Evolutionary conservation across 2,329 filamentous ascomycete genomes (phyloP).

Genomic region (Helotiales sp.): DNA sequence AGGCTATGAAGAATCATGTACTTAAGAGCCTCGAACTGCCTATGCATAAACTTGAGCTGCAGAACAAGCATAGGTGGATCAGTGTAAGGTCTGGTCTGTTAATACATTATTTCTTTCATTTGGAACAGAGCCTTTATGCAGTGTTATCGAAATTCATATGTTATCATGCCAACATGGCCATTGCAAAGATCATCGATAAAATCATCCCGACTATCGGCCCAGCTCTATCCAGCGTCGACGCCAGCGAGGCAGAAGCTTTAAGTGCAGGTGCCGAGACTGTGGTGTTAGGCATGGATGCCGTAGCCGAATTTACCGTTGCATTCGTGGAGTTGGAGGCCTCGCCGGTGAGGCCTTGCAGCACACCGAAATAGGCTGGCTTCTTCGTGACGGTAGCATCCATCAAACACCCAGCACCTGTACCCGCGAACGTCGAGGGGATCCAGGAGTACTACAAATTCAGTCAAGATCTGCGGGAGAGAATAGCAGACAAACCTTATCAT

Average conservation of each 20-base stretch:
- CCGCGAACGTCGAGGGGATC: constrained; percentile 23
- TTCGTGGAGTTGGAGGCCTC: neutral
- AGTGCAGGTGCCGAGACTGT: neutral
- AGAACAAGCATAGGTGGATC: no score
- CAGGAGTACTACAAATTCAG: constrained; percentile 17
- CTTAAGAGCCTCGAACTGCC: no score
- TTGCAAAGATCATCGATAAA: neutral
- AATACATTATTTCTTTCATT: neutral
- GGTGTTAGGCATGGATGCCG: neutral
- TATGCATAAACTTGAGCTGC: no score
- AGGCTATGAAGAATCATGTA: no score
- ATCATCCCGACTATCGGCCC: neutral
- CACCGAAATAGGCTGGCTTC: constrained; percentile 15
- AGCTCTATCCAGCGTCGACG: neutral
- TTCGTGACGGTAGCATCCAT: constrained; percentile 3
- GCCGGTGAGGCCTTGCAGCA: neutral
- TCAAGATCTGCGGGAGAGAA: neutral
- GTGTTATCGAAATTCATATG: neutral
- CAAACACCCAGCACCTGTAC: constrained; percentile 13
- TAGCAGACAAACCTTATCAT: constrained; percentile 23
- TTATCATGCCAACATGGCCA: neutral
- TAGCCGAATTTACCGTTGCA: neutral
- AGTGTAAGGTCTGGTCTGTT: no score
- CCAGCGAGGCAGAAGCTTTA: neutral
- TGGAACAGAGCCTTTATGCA: neutral